These are phyloP conservation scores for Celoporthe dispersa DNA, from an alignment of 2,329 filamentous ascomycete genomes.

Conservation along the genomic window DNA sequence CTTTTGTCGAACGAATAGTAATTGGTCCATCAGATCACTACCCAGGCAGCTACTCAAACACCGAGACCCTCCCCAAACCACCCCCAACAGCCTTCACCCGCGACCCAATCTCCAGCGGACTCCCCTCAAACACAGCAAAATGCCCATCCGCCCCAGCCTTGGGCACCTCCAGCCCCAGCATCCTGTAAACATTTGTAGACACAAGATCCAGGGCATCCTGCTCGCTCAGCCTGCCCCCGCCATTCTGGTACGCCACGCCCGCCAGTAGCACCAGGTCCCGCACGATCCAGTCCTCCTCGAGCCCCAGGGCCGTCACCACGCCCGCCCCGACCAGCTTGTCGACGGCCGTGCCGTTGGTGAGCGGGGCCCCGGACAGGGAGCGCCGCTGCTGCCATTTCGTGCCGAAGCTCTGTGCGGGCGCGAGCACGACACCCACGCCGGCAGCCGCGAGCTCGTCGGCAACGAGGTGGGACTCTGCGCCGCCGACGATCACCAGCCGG, in stretches of 20 bases:
- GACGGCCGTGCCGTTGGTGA: conserved; percentile 67
- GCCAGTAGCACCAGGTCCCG: conserved; percentile 64
- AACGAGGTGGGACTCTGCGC: conserved; percentile 65
- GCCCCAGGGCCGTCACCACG: conserved; percentile 60
- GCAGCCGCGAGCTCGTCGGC: conserved; percentile 62
- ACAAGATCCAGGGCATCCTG: conserved; percentile 61
- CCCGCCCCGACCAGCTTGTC: conserved; percentile 63
- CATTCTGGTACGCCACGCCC: conserved; percentile 62
- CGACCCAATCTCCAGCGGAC: conserved; percentile 62
- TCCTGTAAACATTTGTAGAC: conserved; percentile 59
- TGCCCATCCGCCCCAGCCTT: conserved; percentile 43
- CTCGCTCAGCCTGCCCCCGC: conserved; percentile 57
- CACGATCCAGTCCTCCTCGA: conserved; percentile 66
- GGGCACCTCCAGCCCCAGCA: conserved; percentile 54
- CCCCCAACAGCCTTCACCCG: conserved; percentile 58
- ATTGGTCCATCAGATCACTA: too few species aligned
- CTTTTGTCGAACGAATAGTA: too few species aligned
- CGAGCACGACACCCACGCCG: conserved; percentile 62
- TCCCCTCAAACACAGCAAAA: conserved; percentile 68
- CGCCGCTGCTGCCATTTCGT: conserved; percentile 65
- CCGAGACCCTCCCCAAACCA: conserved; percentile 43
- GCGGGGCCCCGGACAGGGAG: conserved; percentile 65
- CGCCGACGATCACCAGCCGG: conserved; percentile 63
- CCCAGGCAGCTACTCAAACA: conserved; percentile 37
- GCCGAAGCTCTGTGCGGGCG: conserved; percentile 61